These are phyloP conservation scores for Colletotrichum caudatum DNA, from an alignment of 2,329 filamentous ascomycete genomes.

Conservation along the genomic window DNA sequence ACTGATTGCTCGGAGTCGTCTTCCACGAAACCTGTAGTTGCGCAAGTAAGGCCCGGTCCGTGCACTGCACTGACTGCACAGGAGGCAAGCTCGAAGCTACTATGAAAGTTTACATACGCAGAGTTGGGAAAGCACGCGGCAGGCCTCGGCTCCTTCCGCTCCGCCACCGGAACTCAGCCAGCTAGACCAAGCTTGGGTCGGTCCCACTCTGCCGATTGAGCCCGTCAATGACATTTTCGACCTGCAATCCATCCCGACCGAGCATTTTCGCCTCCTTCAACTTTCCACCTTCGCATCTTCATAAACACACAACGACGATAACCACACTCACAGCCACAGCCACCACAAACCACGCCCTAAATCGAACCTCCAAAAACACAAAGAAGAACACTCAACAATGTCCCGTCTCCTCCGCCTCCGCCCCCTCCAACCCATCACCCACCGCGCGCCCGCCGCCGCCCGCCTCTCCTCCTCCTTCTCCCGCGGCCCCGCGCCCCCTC, in stretches of 20 bases:
- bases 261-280: constrained; percentile 16
- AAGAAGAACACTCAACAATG: constrained; percentile 40
- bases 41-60: background rate
- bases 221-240: constrained; percentile 30
- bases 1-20: too few species aligned
- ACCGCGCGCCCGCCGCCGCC: constrained; percentile 28
- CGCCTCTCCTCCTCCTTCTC: constrained; percentile 54
- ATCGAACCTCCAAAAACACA: background rate
- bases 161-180: background rate
- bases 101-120: background rate
- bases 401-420: constrained; percentile 45
- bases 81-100: background rate
- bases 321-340: background rate
- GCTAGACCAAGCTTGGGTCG: background rate
- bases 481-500: constrained; percentile 78
- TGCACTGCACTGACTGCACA: background rate
- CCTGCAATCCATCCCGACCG: constrained; percentile 5
- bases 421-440: constrained; percentile 31
- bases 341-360: background rate
- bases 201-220: background rate
- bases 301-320: background rate
- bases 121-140: background rate
- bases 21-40: too few species aligned
- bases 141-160: constrained; percentile 13
- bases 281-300: background rate